phyloP scores from a whole-genome alignment of 352 stramenopile species.

The Chrysophaeum taylorii region DNA sequence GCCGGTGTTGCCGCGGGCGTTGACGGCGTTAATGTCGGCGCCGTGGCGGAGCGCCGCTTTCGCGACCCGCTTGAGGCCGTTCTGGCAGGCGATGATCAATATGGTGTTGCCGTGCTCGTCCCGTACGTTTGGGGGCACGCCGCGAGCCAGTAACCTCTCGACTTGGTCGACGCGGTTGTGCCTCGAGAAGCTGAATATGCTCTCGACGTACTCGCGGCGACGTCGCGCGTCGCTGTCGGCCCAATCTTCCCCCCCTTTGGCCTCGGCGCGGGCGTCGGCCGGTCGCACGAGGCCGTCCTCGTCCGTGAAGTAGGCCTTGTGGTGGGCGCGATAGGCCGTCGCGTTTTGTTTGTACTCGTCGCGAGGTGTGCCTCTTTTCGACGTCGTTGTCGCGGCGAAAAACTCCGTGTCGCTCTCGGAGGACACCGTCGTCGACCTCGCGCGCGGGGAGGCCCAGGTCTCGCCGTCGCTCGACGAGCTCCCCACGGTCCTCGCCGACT shows the following conservation, averaged over 20 bases:
- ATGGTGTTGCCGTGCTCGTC: conserved; percentile 18
- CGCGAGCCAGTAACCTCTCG: conserved; percentile 59
- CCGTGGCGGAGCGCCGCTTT: conserved; percentile 45
- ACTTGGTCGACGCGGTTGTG: conserved; percentile 67
- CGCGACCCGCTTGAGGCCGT: conserved; percentile 44
- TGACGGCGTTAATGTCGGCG: conserved; percentile 12
- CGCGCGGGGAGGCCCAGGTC: neutral
- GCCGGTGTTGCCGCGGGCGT: conserved; percentile 51
- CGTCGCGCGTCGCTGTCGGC: neutral
- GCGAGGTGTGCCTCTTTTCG: neutral
- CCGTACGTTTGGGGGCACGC: conserved; percentile 21
- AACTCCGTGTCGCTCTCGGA: neutral
- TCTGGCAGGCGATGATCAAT: conserved; percentile 17
- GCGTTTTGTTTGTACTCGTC: no score
- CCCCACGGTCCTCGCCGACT: neutral
- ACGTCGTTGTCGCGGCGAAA: neutral
- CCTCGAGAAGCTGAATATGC: conserved; percentile 61
- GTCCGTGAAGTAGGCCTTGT: neutral
- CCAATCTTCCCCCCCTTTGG: neutral
- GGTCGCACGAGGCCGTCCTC: neutral
- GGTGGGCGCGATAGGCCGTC: neutral
- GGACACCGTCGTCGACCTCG: neutral
- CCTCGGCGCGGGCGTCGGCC: neutral
- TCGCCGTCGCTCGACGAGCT: neutral
- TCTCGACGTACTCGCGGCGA: conserved; percentile 25